Base-by-base conservation (phyloP, 257 asterid species). In the Solanum chilense region DNA sequence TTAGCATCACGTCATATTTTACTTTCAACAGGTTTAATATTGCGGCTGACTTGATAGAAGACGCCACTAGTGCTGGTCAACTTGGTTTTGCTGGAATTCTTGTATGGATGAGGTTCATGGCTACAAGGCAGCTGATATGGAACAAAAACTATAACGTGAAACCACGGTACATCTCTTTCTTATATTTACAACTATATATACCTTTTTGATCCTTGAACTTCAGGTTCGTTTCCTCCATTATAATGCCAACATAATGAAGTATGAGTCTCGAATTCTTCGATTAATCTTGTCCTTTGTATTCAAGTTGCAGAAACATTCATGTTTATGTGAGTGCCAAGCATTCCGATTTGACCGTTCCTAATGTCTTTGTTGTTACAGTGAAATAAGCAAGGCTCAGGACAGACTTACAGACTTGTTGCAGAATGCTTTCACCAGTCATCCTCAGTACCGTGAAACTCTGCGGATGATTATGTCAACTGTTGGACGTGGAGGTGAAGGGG, bases 401-500 rank as follows among this genome's bases (percentile, higher is more conserved):
- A 96, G 99, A 93, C 98, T 97, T 49, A 96, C 99, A 35, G 98
- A 92, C 88, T 87, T 95, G 88, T 93, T 97, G 41, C 98, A 96
- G 91, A 91, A 91, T 90, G 92, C 90, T 89, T 96, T 93, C 89
- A 68, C 80, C 89, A 92, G 85, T 83, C 84, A 35, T 88, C 99
- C 99, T 42, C 95, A 91, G 60, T 93, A 93, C 88, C 95, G 95
- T 84, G 99, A 95, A 93, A 88, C 93, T 89, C 47, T 93, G 88
- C 96, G 98, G 15, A 93, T 97, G 98, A 96, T 96, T 69, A 90
- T 97, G 99, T 94, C 99, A 74, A 95, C 99, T 90, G 98, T 97
- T 60, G 99, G 99, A 60, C 98, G 99, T 88, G 99, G 99, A 90
- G 99, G 98, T 92, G 99, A 97, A 93, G 99, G 99, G 84, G 99